phyloP scores from a whole-genome alignment of 441 rosid genomes.

The Isatis lusitanica region DNA sequence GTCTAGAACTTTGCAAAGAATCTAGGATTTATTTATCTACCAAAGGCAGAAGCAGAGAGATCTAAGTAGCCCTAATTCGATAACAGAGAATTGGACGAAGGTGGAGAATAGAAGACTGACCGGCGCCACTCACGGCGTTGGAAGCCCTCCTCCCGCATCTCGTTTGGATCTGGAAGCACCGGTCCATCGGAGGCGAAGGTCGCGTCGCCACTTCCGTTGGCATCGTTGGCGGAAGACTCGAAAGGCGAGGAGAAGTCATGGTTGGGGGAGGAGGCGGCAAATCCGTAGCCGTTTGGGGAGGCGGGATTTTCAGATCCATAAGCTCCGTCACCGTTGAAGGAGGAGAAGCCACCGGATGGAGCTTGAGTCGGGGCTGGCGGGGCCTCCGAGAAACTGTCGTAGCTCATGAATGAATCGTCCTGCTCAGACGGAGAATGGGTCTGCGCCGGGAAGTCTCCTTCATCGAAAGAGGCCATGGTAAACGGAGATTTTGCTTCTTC shows the following conservation, averaged over 20 bases:
- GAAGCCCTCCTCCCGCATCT: constrained; percentile 79
- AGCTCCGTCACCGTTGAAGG: constrained; percentile 23
- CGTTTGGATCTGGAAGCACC: constrained; percentile 57
- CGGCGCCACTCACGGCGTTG: constrained; percentile 88
- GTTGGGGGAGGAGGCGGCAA: constrained; percentile 41
- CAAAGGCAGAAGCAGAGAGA: constrained; percentile 13
- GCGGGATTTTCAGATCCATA: constrained; percentile 32
- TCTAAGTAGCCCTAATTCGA: constrained; percentile 5
- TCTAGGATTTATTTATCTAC: background rate
- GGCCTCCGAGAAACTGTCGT: constrained; percentile 35
- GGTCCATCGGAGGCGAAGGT: constrained; percentile 60
- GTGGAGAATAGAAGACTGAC: constrained; percentile 44
- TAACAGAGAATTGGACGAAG: background rate
- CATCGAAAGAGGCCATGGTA: constrained; percentile 55
- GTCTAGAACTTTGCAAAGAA: background rate
- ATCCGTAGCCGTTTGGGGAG: constrained; percentile 57
- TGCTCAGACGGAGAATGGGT: constrained; percentile 37
- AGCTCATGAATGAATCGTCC: constrained; percentile 38
- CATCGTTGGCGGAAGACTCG: constrained; percentile 41
- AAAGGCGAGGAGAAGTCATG: constrained; percentile 54
- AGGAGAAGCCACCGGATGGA: constrained; percentile 33
- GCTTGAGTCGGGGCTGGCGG: constrained; percentile 34
- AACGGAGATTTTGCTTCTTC: constrained; percentile 17
- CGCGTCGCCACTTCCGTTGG: constrained; percentile 35
- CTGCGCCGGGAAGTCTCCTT: constrained; percentile 41